Evolutionary conservation across 2,329 filamentous ascomycete genomes (phyloP).

Genomic region (Xylariales sp.): DNA sequence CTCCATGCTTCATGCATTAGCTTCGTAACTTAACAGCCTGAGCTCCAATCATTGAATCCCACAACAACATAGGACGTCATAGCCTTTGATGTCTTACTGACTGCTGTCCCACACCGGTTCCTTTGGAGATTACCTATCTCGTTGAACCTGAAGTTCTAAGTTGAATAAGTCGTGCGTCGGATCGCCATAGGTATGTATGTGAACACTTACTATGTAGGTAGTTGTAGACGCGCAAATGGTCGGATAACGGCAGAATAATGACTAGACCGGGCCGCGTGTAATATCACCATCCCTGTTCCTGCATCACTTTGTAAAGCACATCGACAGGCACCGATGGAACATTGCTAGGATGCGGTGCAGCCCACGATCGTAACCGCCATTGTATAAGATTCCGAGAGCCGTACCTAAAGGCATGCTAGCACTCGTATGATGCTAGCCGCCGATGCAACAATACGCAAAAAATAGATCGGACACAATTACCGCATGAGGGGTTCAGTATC

Average conservation of each 20-base stretch:
- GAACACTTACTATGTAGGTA: background rate
- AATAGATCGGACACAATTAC: conserved; percentile 12
- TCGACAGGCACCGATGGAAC: conserved; percentile 17
- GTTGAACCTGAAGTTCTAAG: background rate
- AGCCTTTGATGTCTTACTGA: conserved; percentile 5
- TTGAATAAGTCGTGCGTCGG: background rate
- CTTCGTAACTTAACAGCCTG: background rate
- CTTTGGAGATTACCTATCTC: conserved; percentile 9
- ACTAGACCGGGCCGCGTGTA: conserved; percentile 16
- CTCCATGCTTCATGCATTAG: conserved; percentile 5
- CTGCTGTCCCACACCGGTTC: conserved; percentile 2
- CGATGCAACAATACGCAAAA: conserved; percentile 27
- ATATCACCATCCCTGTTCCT: conserved; percentile 27
- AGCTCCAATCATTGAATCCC: conserved; percentile 6
- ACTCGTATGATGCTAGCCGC: conserved; percentile 30
- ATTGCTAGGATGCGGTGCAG: conserved; percentile 13
- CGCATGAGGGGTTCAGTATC: conserved; percentile 6
- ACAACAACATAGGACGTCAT: conserved; percentile 25
- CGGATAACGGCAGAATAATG: conserved; percentile 9
- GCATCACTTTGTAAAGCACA: conserved; percentile 20
- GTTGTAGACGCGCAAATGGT: background rate
- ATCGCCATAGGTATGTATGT: background rate
- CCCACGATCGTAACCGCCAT: conserved; percentile 8
- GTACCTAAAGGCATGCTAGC: conserved; percentile 3
- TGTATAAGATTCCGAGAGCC: conserved; percentile 18